These are phyloP conservation scores for Oehlia diaphana DNA, from an alignment of 192 early-diverging fungal species.

Conservation along the genomic window DNA sequence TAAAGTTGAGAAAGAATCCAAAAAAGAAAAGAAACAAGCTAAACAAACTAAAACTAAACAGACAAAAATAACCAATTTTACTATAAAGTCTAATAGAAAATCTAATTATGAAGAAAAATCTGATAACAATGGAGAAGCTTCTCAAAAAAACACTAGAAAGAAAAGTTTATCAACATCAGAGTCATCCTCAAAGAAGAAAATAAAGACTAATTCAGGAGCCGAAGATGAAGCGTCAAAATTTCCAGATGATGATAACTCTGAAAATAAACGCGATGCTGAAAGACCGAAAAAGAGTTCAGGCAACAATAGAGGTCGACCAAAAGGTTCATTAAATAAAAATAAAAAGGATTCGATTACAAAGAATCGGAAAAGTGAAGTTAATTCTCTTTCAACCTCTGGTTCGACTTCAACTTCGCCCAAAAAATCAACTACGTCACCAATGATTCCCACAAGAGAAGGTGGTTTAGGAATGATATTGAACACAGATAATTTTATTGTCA, in stretches of 20 bases:
- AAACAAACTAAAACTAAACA: not conserved
- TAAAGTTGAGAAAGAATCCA: not conserved
- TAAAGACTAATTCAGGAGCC: not conserved
- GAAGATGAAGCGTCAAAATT: not conserved
- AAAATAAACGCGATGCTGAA: not conserved
- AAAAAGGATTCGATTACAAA: not conserved
- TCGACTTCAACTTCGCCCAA: not conserved
- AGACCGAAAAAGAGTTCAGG: not conserved
- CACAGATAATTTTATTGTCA: not conserved
- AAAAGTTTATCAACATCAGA: not conserved
- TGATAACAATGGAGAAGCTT: not conserved
- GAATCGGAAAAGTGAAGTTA: not conserved
- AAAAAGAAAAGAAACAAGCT: not conserved
- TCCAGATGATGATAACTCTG: not conserved
- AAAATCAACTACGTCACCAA: not conserved
- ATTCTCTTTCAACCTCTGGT: not conserved
- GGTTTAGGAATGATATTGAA: not conserved
- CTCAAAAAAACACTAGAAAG: not conserved
- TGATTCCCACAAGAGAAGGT: not conserved
- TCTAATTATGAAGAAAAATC: not conserved
- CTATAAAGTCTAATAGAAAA: not conserved
- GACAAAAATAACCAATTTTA: not conserved
- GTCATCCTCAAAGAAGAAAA: not conserved
- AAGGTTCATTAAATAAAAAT: not conserved
- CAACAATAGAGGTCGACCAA: not conserved